Conservation (phyloP, 2,329 filamentous ascomycete species). For the Cercospora berteroae region DNA sequence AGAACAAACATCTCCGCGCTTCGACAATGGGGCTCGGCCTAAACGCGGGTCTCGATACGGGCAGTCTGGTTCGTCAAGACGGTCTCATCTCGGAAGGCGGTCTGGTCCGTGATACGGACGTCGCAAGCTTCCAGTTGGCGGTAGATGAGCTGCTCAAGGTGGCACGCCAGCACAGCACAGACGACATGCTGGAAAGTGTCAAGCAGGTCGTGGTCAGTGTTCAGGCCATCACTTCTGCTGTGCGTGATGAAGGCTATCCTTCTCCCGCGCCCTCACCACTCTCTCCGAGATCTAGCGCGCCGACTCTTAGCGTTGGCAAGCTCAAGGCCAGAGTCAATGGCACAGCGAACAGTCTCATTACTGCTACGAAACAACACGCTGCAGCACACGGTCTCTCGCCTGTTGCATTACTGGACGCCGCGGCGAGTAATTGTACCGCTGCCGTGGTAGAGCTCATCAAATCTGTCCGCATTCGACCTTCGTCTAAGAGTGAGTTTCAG, state of each 20-base stretch:
- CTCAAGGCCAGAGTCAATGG: constrained; percentile 82
- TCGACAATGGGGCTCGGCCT: constrained; percentile 75
- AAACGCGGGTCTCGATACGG: constrained; percentile 55
- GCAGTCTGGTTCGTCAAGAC: constrained; percentile 63
- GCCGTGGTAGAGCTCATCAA: constrained; percentile 83
- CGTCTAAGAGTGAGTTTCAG: constrained; percentile 26
- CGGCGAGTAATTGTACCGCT: constrained; percentile 83
- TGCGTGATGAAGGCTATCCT: constrained; percentile 45
- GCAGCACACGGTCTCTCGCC: constrained; percentile 80
- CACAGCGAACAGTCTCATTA: constrained; percentile 93
- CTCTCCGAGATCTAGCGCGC: constrained; percentile 16
- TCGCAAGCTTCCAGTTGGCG: constrained; percentile 91
- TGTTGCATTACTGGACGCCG: constrained; percentile 89
- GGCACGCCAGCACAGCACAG: constrained; percentile 70
- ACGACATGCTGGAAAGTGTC: constrained; percentile 78
- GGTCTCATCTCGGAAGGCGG: constrained; percentile 62
- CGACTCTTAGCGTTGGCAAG: constrained; percentile 42
- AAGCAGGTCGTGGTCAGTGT: constrained; percentile 81
- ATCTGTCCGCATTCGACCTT: constrained; percentile 70
- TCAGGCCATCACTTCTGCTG: constrained; percentile 78
- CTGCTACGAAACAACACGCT: constrained; percentile 88
- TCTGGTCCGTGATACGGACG: constrained; percentile 82
- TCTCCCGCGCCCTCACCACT: constrained; percentile 34
- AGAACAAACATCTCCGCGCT: constrained; percentile 75
- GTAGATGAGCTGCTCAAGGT: constrained; percentile 84